A percentile compares a stretch with the other conserved stretches of the same genome.
Evolutionary conservation across 2,329 filamentous ascomycete species (phyloP).

Genomic region (Herpomyces periplanetae): DNA sequence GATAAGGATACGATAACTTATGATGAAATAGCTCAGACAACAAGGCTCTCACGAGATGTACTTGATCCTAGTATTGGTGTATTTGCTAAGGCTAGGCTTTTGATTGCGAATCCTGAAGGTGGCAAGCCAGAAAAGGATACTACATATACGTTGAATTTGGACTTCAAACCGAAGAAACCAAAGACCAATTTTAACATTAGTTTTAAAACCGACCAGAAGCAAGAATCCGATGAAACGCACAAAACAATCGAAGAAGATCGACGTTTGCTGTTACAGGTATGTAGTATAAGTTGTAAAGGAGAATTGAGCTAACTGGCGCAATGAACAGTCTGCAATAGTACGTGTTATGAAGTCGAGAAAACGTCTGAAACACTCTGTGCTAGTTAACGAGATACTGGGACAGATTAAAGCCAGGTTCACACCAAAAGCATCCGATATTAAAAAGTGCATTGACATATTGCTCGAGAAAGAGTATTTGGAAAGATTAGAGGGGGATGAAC

Average conservation of each 20-base stretch:
- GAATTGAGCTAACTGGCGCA: conserved; percentile 7
- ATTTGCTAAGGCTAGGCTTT: conserved; percentile 66
- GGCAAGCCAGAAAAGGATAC: conserved; percentile 40
- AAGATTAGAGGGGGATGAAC: conserved; percentile 63
- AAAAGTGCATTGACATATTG: conserved; percentile 95
- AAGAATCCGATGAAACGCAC: conserved; percentile 82
- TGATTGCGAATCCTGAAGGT: conserved; percentile 26
- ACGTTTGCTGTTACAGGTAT: conserved; percentile 77
- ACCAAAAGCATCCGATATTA: conserved; percentile 77
- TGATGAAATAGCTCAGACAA: conserved; percentile 47
- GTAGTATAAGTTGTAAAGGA: too few relatives aligned
- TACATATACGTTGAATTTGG: conserved; percentile 48
- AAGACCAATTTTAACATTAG: conserved; percentile 82
- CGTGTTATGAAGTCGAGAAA: conserved; percentile 98
- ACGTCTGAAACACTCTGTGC: conserved; percentile 83
- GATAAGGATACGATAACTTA: conserved; percentile 52
- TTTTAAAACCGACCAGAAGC: conserved; percentile 80
- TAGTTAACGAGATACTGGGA: conserved; percentile 75
- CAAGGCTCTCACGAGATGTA: conserved; percentile 36
- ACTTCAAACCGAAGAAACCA: conserved; percentile 95
- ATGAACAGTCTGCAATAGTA: conserved; percentile 54
- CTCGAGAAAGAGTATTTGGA: conserved; percentile 97
- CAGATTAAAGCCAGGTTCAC: conserved; percentile 78
- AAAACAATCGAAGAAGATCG: conserved; percentile 97
- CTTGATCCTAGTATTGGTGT: conserved; percentile 56